Evolutionary conservation across 306 rosid genomes (phyloP).

Genomic region (Cicer pinnatifidum): DNA sequence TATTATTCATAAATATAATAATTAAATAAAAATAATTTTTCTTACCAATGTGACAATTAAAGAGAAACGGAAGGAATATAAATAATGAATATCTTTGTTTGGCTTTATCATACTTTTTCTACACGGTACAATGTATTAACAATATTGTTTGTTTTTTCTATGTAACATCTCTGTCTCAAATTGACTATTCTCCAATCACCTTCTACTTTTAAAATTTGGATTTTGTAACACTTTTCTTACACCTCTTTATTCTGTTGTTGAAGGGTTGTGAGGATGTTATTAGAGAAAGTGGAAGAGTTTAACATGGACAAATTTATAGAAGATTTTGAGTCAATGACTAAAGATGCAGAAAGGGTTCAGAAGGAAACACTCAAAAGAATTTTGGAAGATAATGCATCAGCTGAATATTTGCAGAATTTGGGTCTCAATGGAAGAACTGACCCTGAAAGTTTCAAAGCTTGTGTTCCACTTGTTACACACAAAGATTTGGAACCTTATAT

Average conservation of each 20-base stretch:
- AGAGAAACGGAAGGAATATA: too few species aligned
- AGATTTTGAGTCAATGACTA: slow-evolving; percentile 72
- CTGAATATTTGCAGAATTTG: slow-evolving; percentile 73
- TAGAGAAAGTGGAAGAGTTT: slow-evolving; percentile 73
- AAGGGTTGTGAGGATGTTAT: slow-evolving; percentile 54
- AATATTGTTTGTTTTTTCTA: slow-evolving; percentile 42
- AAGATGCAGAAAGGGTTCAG: slow-evolving; percentile 76
- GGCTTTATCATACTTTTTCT: slow-evolving; percentile 2
- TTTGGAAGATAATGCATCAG: slow-evolving; percentile 71
- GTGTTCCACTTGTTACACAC: slow-evolving; percentile 86
- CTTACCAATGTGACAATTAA: too few species aligned
- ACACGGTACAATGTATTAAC: not conserved
- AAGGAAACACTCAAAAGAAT: slow-evolving; percentile 70
- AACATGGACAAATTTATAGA: slow-evolving; percentile 66
- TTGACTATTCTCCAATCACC: not conserved
- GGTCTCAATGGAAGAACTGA: slow-evolving; percentile 90
- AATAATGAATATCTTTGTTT: too few species aligned
- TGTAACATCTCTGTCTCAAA: slow-evolving; percentile 8
- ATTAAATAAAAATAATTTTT: too few species aligned
- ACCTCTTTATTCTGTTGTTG: not conserved
- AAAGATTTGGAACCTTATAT: slow-evolving; percentile 70
- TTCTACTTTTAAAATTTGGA: not conserved
- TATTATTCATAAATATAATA: too few species aligned
- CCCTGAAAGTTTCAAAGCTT: slow-evolving; percentile 73
- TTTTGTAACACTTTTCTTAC: not conserved